phyloP scores from a whole-genome alignment of 768 basidiomycete species.

The Lentinula aciculospora region DNA sequence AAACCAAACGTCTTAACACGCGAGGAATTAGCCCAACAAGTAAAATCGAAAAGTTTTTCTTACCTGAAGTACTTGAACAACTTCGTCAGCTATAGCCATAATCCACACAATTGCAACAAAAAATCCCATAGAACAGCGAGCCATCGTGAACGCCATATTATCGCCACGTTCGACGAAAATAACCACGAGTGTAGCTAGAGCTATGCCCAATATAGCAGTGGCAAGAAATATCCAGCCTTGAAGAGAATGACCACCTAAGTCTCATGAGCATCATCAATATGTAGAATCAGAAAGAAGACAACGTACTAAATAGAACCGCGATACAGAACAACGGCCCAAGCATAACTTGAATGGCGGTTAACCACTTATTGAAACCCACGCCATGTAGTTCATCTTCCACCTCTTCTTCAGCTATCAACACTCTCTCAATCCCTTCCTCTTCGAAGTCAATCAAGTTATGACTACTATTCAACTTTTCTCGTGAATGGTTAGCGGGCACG shows the following conservation, averaged over 20 bases:
- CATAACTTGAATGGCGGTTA: slow-evolving; percentile 80
- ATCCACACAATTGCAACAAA: slow-evolving; percentile 92
- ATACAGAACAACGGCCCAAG: slow-evolving; percentile 78
- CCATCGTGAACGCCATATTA: slow-evolving; percentile 52
- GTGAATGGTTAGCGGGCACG: slow-evolving; percentile 20
- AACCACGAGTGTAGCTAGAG: slow-evolving; percentile 49
- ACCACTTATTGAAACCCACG: slow-evolving; percentile 68
- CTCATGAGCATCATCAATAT: slow-evolving; percentile 1
- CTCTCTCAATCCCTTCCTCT: slow-evolving; percentile 66
- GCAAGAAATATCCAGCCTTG: slow-evolving; percentile 49
- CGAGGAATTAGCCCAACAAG: slow-evolving; percentile 1
- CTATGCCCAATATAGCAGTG: slow-evolving; percentile 47
- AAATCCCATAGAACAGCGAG: slow-evolving; percentile 88
- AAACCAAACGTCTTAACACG: slow-evolving; percentile 75
- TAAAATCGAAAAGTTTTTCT: slow-evolving; percentile 12
- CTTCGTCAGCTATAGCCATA: slow-evolving; percentile 96
- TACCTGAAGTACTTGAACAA: slow-evolving; percentile 86
- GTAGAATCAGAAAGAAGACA: neutral
- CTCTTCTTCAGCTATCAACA: slow-evolving; percentile 70
- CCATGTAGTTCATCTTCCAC: slow-evolving; percentile 66
- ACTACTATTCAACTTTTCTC: slow-evolving; percentile 39
- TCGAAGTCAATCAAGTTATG: slow-evolving; percentile 62
- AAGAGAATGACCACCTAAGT: slow-evolving; percentile 38
- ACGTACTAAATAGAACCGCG: slow-evolving; percentile 72
- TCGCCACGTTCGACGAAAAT: slow-evolving; percentile 56